phyloP scores from a whole-genome alignment of 352 stramenopile genomes.

The Phytophthora citricola region DNA sequence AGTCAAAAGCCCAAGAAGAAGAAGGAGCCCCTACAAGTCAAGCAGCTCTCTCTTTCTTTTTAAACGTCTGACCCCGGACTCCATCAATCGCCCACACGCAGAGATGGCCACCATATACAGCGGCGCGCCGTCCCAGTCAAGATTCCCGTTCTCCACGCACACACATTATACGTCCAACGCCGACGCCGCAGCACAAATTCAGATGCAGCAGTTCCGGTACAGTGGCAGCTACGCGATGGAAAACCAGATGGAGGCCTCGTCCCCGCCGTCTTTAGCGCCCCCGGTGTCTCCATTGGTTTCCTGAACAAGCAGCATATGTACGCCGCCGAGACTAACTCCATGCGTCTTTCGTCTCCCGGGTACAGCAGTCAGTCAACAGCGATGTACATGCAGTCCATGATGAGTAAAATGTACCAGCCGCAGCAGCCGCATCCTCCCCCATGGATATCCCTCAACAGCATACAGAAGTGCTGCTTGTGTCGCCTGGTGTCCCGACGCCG shows the following conservation, averaged over 20 bases:
- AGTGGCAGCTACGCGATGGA: slow-evolving; percentile 47
- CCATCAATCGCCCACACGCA: neutral
- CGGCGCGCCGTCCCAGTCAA: slow-evolving; percentile 54
- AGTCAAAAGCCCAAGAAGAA: slow-evolving; percentile 30
- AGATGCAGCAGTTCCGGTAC: slow-evolving; percentile 70
- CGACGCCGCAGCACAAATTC: slow-evolving; percentile 50
- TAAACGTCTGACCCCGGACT: neutral
- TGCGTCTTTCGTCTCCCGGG: slow-evolving; percentile 32
- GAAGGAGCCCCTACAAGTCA: neutral
- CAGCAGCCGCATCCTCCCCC: slow-evolving; percentile 59
- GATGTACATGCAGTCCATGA: slow-evolving; percentile 70
- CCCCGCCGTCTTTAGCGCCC: slow-evolving; percentile 47
- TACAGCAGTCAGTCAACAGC: slow-evolving; percentile 45
- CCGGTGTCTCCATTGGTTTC: slow-evolving; percentile 48
- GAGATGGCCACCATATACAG: slow-evolving; percentile 79
- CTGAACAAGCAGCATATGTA: slow-evolving; percentile 46
- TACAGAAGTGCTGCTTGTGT: slow-evolving; percentile 67
- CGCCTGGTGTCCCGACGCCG: slow-evolving; percentile 71
- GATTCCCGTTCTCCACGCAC: slow-evolving; percentile 67
- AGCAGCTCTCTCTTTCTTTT: neutral
- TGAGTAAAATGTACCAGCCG: slow-evolving; percentile 69
- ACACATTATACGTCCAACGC: slow-evolving; percentile 72
- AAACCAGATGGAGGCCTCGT: slow-evolving; percentile 42
- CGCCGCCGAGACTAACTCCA: slow-evolving; percentile 25
- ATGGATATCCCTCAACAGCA: slow-evolving; percentile 38